These are phyloP conservation scores for Ambrosia artemisiifolia DNA, from an alignment of 129 eudicot genomes.

Conservation along the genomic window DNA sequence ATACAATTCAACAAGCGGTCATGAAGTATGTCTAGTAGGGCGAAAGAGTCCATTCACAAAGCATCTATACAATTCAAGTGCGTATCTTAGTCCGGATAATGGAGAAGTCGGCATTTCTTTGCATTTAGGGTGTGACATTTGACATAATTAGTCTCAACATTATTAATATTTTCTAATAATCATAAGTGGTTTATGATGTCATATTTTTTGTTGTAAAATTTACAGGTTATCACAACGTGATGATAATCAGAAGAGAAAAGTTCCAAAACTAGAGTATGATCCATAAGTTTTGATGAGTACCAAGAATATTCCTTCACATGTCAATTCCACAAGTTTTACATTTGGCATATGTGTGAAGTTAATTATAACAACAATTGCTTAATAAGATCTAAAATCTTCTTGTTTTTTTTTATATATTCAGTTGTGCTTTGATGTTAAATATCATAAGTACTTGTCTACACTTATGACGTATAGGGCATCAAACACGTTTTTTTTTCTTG, in stretches of 20 bases:
- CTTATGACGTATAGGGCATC: background rate
- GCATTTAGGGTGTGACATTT: slow-evolving; percentile 51
- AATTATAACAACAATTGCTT: background rate
- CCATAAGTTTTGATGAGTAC: slow-evolving; percentile 22
- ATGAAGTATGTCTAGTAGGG: slow-evolving; percentile 24
- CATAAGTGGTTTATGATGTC: background rate
- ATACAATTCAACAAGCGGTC: slow-evolving; percentile 22
- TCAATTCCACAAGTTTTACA: background rate
- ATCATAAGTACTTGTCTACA: background rate
- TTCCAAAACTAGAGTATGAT: slow-evolving; percentile 40
- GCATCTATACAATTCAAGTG: slow-evolving; percentile 36
- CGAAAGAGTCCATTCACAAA: slow-evolving; percentile 39
- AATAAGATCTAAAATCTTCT: background rate
- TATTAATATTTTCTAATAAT: background rate
- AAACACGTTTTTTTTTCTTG: background rate
- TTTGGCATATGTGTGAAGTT: background rate
- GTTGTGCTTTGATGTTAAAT: background rate
- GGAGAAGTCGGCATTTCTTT: slow-evolving; percentile 64
- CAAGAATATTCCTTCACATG: background rate
- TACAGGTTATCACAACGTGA: slow-evolving; percentile 46
- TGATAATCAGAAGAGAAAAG: slow-evolving; percentile 36
- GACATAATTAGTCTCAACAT: background rate
- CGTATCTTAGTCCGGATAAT: slow-evolving; percentile 35
- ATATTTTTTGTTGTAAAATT: background rate
- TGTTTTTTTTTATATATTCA: background rate